These are phyloP conservation scores for Tetrahymena malaccensis DNA, from an alignment of 73 alveolate genomes.

Conservation along the genomic window DNA sequence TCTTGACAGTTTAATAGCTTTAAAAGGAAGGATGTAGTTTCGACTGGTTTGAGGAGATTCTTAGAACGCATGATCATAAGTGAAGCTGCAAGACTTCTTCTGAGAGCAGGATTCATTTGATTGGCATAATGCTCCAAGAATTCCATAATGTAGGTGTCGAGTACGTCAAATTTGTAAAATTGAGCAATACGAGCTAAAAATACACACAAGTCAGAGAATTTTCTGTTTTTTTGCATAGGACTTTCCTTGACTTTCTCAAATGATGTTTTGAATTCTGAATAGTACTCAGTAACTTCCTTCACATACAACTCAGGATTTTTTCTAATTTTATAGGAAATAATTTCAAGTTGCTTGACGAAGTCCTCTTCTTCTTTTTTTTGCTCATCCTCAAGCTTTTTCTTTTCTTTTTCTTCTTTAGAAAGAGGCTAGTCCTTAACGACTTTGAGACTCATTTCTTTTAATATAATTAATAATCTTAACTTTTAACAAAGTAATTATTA, in stretches of 20 bases:
- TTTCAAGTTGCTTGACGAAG: neutral
- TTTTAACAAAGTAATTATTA: neutral
- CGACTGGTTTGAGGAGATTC: neutral
- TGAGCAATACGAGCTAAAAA: conserved; percentile 27
- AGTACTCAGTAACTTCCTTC: conserved; percentile 13
- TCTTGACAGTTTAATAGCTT: conserved; percentile 25
- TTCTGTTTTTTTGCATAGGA: conserved; percentile 16
- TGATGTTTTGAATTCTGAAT: neutral
- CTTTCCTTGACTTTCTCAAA: conserved; percentile 12
- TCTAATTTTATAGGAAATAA: neutral
- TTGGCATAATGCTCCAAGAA: neutral
- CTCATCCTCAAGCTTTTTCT: neutral
- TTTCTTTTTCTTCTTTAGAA: neutral
- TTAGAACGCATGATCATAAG: neutral
- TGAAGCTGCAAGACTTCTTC: neutral
- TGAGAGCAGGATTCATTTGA: neutral
- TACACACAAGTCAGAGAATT: conserved; percentile 2
- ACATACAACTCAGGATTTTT: conserved; percentile 31
- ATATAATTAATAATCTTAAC: neutral
- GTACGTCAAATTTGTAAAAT: conserved; percentile 18
- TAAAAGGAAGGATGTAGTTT: conserved; percentile 16
- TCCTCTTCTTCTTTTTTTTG: neutral
- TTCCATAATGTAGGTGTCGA: conserved; percentile 20
- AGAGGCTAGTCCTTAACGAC: neutral
- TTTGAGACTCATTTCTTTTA: neutral